Conservation (phyloP, 148 eudicot species). For the Nyssa sinensis region DNA sequence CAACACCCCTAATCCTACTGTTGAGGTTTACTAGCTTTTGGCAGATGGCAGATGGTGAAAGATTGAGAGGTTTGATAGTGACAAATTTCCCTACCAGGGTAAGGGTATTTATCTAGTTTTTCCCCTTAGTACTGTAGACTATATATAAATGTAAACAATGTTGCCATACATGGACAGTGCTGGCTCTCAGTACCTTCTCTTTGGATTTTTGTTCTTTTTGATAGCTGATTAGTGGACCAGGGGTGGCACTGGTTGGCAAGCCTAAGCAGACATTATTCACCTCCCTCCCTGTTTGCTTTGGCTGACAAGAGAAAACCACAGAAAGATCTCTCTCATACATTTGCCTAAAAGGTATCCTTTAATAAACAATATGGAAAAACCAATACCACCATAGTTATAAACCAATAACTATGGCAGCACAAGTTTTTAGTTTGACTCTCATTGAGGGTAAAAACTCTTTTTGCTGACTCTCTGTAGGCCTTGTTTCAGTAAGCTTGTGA, state of each 20-base stretch:
- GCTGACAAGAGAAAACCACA: background rate
- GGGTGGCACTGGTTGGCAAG: too few relatives aligned
- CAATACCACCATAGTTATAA: too few relatives aligned
- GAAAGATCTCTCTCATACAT: background rate
- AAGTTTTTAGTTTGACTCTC: too few relatives aligned
- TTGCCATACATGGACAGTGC: background rate
- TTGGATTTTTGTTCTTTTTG: conserved; percentile 1
- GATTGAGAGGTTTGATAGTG: background rate
- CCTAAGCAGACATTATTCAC: background rate
- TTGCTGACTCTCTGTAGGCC: too few relatives aligned
- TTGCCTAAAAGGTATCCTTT: too few relatives aligned
- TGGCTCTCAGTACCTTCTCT: background rate
- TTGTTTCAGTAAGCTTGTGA: too few relatives aligned
- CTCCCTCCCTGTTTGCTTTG: background rate
- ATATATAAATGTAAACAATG: background rate
- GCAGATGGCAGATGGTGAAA: background rate
- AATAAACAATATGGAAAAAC: too few relatives aligned
- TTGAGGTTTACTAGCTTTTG: background rate
- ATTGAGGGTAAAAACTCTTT: too few relatives aligned
- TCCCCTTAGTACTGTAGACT: background rate
- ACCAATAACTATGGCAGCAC: too few relatives aligned
- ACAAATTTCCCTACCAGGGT: background rate
- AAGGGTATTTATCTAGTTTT: background rate
- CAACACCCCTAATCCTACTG: background rate
- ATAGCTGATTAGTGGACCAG: background rate